Conservation (phyloP, 371 early-diverging fungal genomes). For the Circinella umbellata region DNA sequence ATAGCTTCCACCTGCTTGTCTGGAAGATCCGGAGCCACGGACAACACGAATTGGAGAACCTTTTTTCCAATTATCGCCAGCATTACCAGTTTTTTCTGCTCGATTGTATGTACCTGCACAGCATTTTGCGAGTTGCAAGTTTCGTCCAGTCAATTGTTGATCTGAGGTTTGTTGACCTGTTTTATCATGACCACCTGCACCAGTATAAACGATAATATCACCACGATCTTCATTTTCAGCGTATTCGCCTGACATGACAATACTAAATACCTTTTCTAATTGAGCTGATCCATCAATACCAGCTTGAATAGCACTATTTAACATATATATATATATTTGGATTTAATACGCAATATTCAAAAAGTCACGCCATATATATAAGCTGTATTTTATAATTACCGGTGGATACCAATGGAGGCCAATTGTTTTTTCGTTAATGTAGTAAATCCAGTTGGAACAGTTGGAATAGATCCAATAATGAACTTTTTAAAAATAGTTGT, state of each 20-base stretch:
- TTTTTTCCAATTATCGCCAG: conserved; percentile 83
- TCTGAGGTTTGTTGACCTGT: conserved; percentile 10
- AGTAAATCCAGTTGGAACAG: conserved; percentile 3
- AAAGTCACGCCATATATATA: background rate
- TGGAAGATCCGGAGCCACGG: background rate
- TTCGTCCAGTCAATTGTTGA: conserved; percentile 7
- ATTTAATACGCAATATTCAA: no score
- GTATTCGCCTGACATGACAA: conserved; percentile 59
- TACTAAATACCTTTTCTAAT: conserved; percentile 3
- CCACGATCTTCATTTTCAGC: conserved; percentile 64
- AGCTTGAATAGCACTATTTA: conserved; percentile 6
- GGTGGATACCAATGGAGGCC: conserved; percentile 5
- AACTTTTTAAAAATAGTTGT: background rate
- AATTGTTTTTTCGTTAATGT: conserved; percentile 1
- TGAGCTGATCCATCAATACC: conserved; percentile 13
- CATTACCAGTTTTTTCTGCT: conserved; percentile 72
- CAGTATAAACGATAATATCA: conserved; percentile 60
- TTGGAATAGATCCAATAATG: conserved; percentile 5
- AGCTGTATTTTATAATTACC: background rate
- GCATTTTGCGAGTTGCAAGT: conserved; percentile 10
- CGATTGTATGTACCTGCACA: conserved; percentile 12
- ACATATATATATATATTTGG: no score
- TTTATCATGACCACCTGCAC: conserved; percentile 54
- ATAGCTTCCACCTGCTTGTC: background rate
- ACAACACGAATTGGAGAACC: conserved; percentile 59